phyloP scores from a whole-genome alignment of 805 yeast species.

The Debaryomyces hansenii region DNA sequence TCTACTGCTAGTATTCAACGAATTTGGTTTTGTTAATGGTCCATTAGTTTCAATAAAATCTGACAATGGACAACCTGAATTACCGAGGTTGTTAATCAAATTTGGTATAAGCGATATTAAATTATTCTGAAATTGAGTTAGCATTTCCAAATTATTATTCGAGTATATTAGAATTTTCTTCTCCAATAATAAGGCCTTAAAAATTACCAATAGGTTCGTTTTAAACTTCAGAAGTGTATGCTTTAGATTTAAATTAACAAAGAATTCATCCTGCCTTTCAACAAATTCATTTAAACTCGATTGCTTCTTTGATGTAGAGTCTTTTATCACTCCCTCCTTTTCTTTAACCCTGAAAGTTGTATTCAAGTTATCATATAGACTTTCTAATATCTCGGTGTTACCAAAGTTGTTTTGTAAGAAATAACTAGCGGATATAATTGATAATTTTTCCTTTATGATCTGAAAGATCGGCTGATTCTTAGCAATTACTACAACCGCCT shows the following conservation, averaged over 20 bases:
- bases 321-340: constrained; percentile 17
- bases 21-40: constrained; percentile 55
- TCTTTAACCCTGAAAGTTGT: constrained; percentile 25
- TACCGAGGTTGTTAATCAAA: constrained; percentile 66
- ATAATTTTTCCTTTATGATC: constrained; percentile 84
- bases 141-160: constrained; percentile 66
- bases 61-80: constrained; percentile 77
- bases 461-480: constrained; percentile 79
- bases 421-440: constrained; percentile 84
- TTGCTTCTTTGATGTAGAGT: constrained; percentile 1
- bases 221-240: constrained; percentile 61
- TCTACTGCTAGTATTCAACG: constrained; percentile 76
- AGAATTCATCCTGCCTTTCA: constrained; percentile 36
- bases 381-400: constrained; percentile 66
- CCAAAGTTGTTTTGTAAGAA: constrained; percentile 78
- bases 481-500: constrained; percentile 83
- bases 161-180: constrained; percentile 74
- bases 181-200: constrained; percentile 79
- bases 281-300: neutral
- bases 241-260: constrained; percentile 70
- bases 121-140: constrained; percentile 83
- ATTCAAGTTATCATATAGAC: constrained; percentile 67
- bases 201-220: constrained; percentile 57
- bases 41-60: constrained; percentile 51
- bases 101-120: constrained; percentile 83